Evolutionary conservation across 441 rosid genomes (phyloP).

Genomic region (Gossypium lobatum): DNA sequence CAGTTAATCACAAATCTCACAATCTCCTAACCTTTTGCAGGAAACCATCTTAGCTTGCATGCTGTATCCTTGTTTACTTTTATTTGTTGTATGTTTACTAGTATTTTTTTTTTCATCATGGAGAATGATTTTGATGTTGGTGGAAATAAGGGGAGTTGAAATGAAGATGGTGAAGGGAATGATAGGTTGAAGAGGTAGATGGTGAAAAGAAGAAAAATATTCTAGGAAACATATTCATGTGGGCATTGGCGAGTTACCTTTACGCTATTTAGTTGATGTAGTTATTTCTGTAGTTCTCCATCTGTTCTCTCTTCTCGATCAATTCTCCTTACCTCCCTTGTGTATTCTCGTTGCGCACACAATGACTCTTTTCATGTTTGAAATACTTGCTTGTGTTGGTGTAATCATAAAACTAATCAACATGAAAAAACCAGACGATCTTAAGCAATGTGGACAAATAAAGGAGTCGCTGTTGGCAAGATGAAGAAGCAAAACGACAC

Average conservation of each 20-base stretch:
- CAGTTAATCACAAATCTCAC: background rate
- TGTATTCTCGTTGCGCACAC: too few species aligned
- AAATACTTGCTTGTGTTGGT: too few species aligned
- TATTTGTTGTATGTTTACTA: background rate
- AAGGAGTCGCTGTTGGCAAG: background rate
- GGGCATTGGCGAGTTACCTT: background rate
- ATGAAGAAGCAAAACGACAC: background rate
- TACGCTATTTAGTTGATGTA: background rate
- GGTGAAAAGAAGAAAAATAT: slow-evolving; percentile 19
- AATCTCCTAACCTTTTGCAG: too few species aligned
- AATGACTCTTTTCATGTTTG: too few species aligned
- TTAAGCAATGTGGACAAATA: background rate
- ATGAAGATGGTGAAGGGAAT: slow-evolving; percentile 9
- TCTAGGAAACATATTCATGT: background rate
- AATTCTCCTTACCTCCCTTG: too few species aligned
- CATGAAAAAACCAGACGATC: too few species aligned
- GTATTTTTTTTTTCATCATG: slow-evolving; percentile 12
- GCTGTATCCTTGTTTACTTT: background rate
- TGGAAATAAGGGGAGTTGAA: slow-evolving; percentile 11
- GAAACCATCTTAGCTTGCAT: background rate
- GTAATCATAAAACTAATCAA: too few species aligned
- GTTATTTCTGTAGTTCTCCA: too few species aligned
- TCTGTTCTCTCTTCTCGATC: too few species aligned
- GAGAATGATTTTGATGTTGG: slow-evolving; percentile 11
- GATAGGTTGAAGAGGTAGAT: slow-evolving; percentile 43